Percentiles rank a stretch among this genome's conserved stretches.
Conservation (phyloP, 768 basidiomycete species). For the Leccinellum rugosiceps region DNA sequence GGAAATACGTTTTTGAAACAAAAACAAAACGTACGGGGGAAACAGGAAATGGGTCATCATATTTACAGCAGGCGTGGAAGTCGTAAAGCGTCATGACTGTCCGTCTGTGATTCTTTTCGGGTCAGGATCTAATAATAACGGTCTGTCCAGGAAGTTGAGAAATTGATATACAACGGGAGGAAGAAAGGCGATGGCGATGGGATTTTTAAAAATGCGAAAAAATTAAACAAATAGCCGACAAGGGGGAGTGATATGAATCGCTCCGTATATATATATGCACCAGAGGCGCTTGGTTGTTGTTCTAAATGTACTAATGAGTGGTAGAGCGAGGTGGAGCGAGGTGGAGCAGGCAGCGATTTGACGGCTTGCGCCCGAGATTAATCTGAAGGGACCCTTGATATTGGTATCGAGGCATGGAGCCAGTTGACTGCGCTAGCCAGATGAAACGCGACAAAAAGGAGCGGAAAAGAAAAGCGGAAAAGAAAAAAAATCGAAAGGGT, state of each 20-base stretch:
- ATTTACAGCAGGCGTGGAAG: not conserved
- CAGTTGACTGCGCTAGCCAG: not conserved
- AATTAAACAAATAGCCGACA: not conserved
- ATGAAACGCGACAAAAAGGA: not conserved
- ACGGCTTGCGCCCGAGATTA: not conserved
- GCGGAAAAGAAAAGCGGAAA: not conserved
- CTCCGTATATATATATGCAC: not conserved
- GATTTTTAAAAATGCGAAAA: not conserved
- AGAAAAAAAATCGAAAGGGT: not conserved
- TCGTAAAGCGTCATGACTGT: not conserved
- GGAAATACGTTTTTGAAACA: not conserved
- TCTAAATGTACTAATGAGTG: not conserved
- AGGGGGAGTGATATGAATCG: not conserved
- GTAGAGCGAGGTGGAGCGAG: not conserved
- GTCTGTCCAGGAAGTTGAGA: not conserved
- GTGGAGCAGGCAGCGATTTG: not conserved
- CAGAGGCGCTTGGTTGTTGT: not conserved
- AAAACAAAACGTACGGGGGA: not conserved
- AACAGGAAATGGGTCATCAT: not conserved
- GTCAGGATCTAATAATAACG: not conserved
- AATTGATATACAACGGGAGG: not conserved
- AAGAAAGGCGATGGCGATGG: not conserved
- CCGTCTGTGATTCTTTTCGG: not conserved
- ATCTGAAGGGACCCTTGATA: conserved; percentile 1
- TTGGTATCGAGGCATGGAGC: conserved; percentile 3